phyloP scores from a whole-genome alignment of 306 rosid species.

The Cucurbita moschata region DNA sequence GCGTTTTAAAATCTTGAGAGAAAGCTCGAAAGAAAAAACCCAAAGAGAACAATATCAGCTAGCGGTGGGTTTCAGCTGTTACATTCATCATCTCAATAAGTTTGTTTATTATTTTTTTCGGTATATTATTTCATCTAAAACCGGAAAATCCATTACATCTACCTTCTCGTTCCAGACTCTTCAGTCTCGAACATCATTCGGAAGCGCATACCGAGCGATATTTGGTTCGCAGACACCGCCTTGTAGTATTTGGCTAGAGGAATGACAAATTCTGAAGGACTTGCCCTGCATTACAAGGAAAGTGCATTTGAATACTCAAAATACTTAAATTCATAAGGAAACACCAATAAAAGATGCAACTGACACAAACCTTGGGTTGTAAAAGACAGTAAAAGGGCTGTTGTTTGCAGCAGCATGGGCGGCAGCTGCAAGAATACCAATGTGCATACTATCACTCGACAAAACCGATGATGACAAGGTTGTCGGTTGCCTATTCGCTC shows the following conservation, averaged over 20 bases:
- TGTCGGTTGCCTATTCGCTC: constrained; percentile 83
- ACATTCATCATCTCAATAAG: no score
- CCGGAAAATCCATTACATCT: constrained; percentile 6
- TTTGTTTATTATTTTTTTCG: no score
- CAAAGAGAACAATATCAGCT: no score
- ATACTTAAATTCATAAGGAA: background rate
- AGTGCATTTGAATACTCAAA: background rate
- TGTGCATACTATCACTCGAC: constrained; percentile 96
- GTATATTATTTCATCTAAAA: background rate
- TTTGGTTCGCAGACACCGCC: constrained; percentile 81
- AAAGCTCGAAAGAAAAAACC: no score
- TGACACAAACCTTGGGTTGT: constrained; percentile 67
- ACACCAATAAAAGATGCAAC: background rate
- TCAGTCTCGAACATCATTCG: constrained; percentile 98
- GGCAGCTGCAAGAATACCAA: constrained; percentile 94
- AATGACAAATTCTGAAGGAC: constrained; percentile 96
- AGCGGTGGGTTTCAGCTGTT: no score
- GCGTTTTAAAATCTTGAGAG: no score
- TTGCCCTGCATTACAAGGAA: constrained; percentile 49
- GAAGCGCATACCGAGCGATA: constrained; percentile 92
- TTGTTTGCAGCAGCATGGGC: constrained; percentile 93
- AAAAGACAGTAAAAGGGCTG: constrained; percentile 76
- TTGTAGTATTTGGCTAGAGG: constrained; percentile 94
- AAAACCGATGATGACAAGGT: constrained; percentile 75
- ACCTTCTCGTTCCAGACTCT: constrained; percentile 98